Evolutionary conservation across 192 early-diverging fungal genomes (phyloP).

Genomic region (Dispira parvispora): DNA sequence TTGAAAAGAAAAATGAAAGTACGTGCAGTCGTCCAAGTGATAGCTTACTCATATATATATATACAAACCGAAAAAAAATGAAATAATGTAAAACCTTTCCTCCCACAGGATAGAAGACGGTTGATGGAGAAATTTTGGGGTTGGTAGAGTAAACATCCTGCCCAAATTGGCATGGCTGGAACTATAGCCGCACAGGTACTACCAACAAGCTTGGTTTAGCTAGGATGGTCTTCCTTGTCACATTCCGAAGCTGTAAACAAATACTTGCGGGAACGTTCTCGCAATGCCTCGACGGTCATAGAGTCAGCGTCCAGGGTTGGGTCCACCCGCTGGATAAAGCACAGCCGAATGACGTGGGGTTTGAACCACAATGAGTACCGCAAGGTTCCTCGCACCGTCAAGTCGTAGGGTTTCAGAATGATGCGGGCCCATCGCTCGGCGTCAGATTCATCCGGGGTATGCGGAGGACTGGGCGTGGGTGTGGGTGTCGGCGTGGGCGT

Average conservation of each 20-base stretch:
- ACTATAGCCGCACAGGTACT: not conserved
- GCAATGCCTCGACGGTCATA: not conserved
- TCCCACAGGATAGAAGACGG: not conserved
- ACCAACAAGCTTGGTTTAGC: not conserved
- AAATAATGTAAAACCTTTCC: not conserved
- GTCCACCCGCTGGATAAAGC: conserved; percentile 29
- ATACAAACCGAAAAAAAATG: not conserved
- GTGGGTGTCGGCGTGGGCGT: not conserved
- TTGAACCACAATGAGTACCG: conserved; percentile 32
- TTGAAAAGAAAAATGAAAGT: no score
- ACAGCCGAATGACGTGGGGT: conserved; percentile 27
- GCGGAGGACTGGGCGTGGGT: not conserved
- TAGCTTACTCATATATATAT: not conserved
- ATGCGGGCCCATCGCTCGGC: conserved; percentile 22
- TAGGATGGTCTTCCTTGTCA: conserved; percentile 7
- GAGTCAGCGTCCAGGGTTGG: conserved; percentile 12
- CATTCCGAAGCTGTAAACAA: not conserved
- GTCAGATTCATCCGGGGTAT: conserved; percentile 18
- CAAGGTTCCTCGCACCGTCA: conserved; percentile 31
- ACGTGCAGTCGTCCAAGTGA: not conserved
- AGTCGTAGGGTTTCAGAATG: conserved; percentile 27
- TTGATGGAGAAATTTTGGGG: not conserved
- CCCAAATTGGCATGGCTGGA: not conserved
- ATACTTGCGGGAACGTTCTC: not conserved
- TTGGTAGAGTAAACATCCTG: not conserved